Base-by-base conservation (phyloP, 1,284 basidiomycete genomes). In the Puccinia sorghi region DNA sequence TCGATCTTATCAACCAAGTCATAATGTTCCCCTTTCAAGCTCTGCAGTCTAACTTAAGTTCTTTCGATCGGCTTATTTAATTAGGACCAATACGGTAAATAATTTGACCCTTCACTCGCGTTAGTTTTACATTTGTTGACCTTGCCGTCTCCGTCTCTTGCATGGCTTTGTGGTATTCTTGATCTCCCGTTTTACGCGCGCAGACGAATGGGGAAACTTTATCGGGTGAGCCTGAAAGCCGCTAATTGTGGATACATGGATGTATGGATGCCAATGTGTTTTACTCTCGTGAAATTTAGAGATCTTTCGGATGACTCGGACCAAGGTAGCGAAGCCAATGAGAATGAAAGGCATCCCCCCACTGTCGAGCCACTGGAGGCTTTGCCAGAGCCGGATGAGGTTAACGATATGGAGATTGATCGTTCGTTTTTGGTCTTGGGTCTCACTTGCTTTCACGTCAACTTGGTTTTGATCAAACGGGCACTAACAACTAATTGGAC, bases 161-260 rank as follows among this genome's bases (percentile, higher is more conserved):
- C n/a, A 61, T 37, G 4, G 48, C 41, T 25, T 37, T 9, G 43
- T 52, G 46, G 27, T 9, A 69, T 15, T 56, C 20, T 48, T 22
- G 43, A 27, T 37, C 52, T 43, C 25, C 39, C 25, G 50, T 27
- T 56, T 54, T 27, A 25, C 61, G 61, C 46, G 48, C n/a, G 22
- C 22, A 78, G 75, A 78, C 57, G 75, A 78, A n/a, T 78, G 75
- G 75, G 75, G 75, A 12, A 78, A 78, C 46, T 78, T 61, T 22
- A 78, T 78, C 41, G 75, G 75, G 75, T 71, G 25, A 61, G 66
- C n/a, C 15, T 39, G 8, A 7, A 7, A 20, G 39, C 27, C 12
- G 46, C 3, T 37, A 50, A 37, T 7, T 17, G 7, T 59, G 48
- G 54, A 50, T 39, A 39, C 12, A 37, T n/a, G n/a, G 46, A 48